These are phyloP conservation scores for Martensiomyces pterosporus DNA, from an alignment of 192 early-diverging fungal genomes.

Conservation along the genomic window DNA sequence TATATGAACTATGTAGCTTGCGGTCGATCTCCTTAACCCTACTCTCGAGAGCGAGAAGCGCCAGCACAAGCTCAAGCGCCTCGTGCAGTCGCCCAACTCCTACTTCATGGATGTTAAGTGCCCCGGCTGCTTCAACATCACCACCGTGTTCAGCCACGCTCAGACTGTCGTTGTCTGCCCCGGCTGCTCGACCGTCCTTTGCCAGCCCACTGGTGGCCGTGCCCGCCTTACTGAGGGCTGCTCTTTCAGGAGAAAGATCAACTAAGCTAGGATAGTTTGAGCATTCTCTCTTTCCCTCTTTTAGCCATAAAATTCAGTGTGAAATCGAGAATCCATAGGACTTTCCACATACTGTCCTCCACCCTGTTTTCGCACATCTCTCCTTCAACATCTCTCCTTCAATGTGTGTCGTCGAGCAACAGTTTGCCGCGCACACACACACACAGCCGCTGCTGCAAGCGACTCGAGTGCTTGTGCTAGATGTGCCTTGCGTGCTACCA, in stretches of 20 bases:
- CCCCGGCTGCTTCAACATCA: constrained; percentile 93
- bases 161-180: constrained; percentile 97
- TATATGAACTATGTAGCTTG: constrained; percentile 74
- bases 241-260: constrained; percentile 79
- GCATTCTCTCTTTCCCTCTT: too few species aligned
- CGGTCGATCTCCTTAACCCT: constrained; percentile 94
- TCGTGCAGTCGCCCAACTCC: constrained; percentile 95
- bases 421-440: too few species aligned
- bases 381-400: too few species aligned
- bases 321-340: too few species aligned
- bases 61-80: constrained; percentile 93
- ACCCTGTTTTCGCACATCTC: too few species aligned
- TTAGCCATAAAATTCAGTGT: too few species aligned
- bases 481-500: too few species aligned
- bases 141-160: constrained; percentile 99
- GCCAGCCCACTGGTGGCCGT: constrained; percentile 98
- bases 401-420: too few species aligned
- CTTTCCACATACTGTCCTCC: too few species aligned
- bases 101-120: constrained; percentile 99
- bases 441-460: constrained; percentile 2
- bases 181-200: constrained; percentile 94
- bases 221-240: constrained; percentile 94
- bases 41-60: constrained; percentile 68
- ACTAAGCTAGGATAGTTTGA: constrained; percentile 46
- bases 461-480: too few species aligned